Base-by-base conservation (phyloP, 352 stramenopile genomes). In the Globisporangium alternatum region DNA sequence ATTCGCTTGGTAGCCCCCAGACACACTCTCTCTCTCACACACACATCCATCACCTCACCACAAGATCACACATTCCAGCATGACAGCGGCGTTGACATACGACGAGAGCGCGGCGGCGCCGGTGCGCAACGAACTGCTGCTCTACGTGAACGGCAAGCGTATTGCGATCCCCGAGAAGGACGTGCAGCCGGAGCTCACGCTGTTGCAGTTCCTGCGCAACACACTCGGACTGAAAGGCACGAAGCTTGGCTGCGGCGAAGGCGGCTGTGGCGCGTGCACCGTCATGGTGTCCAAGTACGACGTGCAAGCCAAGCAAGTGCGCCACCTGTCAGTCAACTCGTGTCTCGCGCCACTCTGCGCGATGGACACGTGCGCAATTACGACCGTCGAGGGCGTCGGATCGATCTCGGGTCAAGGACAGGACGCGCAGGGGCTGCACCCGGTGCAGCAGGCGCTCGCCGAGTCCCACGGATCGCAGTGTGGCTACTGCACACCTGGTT, bases 241-340 rank as follows among this genome's bases (percentile, higher is more conserved):
- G 2, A 97, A 96, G 62, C 77, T 96, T 21, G 94, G 93, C 64
- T 99, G 97, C 62, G 92, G 90, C 1, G 96, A 99, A 67, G 97
- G 97, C 41, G 97, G 97, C 37, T 99, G 97, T 63, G 97, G 97
- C 44, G 97, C 97, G 15, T 99, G 97, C 69, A 99, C 93, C 7
- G 95, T 99, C 51, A 97, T 98, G 77, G 73, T 98, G 10, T 93
- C 86, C 43, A 79, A 78, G 51, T 86, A 83, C 45, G 78, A 93
- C 64, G 62, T 77, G 8, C 57, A 67, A 30, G 60, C 70, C 0
- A 67, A 78, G 9, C 66, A 69, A 25, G 76, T 92, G 66, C 73
- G 72, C 33, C 87, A 96, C 54, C 62, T 83, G 41, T 87, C 88
- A 2, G 87, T 97, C 25, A 98, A 98, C 62, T 81, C 89, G 19